Evolutionary conservation across 1,284 basidiomycete genomes (phyloP), one percentile per base, ranked within the genome.

Genomic region (Ceratobasidium sp.): DNA sequence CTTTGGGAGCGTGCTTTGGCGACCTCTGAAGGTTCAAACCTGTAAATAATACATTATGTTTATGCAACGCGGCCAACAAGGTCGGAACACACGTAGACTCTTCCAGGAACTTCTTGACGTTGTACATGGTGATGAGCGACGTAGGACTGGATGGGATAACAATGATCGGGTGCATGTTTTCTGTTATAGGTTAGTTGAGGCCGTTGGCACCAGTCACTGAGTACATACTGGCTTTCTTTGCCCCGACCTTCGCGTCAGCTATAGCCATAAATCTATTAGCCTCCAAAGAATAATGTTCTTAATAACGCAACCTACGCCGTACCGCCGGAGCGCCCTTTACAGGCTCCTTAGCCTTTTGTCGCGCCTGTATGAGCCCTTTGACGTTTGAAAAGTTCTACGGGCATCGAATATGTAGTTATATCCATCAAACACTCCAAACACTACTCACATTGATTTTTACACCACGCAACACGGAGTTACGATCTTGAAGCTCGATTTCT

Each of bases 101-200:
- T 86, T 98, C 95, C 20, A 99, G 86, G 84, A 99, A 97, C 62
- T 90, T 90, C 84, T 95, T 95, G 79, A 99, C 96, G 84, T 99
- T 99, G 89, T 97, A 93, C 96, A 99, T 98, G 4, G 96, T 98
- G 83, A 99, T 92, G 74, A 99, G 90, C 9, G 96, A 92, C 0
- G 97, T 98, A 0, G 96, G 96, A 0, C 95, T 96, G 0, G 96
- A 98, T 0, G 96, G 97, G 50, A 99, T 96, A 85, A 99, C 93
- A 84, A 99, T 97, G 83, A 99, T 99, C 0, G 97, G 97, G 84
- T 93, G 92, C 82, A 89, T 90, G 81, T 90, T 90, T 77, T 89
- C 91, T 91, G 81, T 70, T 40, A 76, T 46, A 28, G 23, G 73
- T 65, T 78, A 77, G 56, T 23, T n/a, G 44, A 44, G 15, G 13